Base-by-base conservation (phyloP, 208 protist species). In the Phytomonas sp. region DNA sequence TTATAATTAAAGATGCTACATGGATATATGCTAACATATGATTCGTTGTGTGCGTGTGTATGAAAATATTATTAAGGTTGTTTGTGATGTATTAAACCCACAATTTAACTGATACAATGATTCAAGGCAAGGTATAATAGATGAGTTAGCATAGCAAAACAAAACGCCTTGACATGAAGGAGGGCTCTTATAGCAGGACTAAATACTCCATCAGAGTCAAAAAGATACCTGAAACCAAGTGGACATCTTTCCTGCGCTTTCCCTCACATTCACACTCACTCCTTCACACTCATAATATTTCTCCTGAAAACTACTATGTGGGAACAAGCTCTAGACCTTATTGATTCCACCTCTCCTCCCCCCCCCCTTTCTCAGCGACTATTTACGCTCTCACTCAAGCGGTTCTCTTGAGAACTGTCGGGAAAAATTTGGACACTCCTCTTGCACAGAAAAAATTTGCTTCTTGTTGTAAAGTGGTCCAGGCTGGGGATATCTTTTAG, bases 61-160 rank as follows among this genome's bases (percentile, higher is more conserved):
- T 64, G 13, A 64, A 43, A 60, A 60, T 43, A 64, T 64, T 64
- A 64, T 43, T 23, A 17, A 51, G 40, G 40, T 20, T 20, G 40
- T 2, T n/a, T n/a, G n/a, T n/a, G n/a, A 51, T 51, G 4, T 51
- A 51, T 51, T 51, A 23, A 23, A 51, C 20, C 40, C 1, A 3
- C 40, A 51, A 17, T 3, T 20, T 4, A 20, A 51, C 40, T 51
- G 40, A 51, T 23, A 51, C 40, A 51, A 51, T 17, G 40, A 23
- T 13, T 6, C 9, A 51, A 51, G 7, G 40, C 40, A 20, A 51
- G 13, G 40, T 6, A 2, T 51, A 17, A 51, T 51, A 51, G 13
- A 51, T 51, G 2, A 51, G 40, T n/a, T n/a, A n/a, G n/a, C n/a
- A n/a, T n/a, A n/a, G n/a, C n/a, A n/a, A n/a, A n/a, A n/a, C n/a